Evolutionary conservation across 202 grass and related monocot genomes (phyloP), one percentile per base, ranked within the genome.

Genomic region (Dendrocalamus latiflorus): DNA sequence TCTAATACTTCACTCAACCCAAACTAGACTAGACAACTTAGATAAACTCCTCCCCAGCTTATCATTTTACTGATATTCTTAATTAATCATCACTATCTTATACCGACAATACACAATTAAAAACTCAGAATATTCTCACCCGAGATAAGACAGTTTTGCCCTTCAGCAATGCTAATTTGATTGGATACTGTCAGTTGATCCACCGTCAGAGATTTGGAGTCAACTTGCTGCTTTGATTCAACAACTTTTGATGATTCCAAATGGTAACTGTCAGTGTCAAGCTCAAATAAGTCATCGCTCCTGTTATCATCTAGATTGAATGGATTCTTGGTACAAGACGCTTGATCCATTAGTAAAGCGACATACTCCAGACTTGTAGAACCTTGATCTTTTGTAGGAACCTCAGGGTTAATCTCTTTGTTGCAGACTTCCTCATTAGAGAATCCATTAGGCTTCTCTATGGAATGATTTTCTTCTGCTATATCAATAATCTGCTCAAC

Each of bases 221-320:
- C 67, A 82, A 67, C 3, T 59, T 86, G 65, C 38, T 82, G 88
- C 45, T 83, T 84, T 3, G 72, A 83, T 69, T 73, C 60, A 47
- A 56, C 26, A 68, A 10, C n/a, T 41, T 70, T 86, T 75, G 60
- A 45, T 75, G 30, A 11, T 43, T 89, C 59, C 21, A 81, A 77
- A 81, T 57, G 68, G 67, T 74, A 79, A 72, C 54, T 81, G 49
- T 75, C 60, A 70, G 74, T 56, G 12, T 75, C 20, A 63, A 90
- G 84, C 81, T 90, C 88, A 90, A 90, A 90, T 79, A 90, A 83
- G 25, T 90, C 88, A 21, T 90, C 84, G 14, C 81, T 86, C 75
- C 53, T 86, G 43, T 39, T 70, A 77, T 90, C 79, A 55, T 90
- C 79, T 47, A 86, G 10, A 79, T 28, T 78, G 70, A 79, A 90